Evolutionary conservation across 192 early-diverging fungal genomes (phyloP), one percentile per base, ranked within the genome.

Genomic region (Gaertneriomyces semiglobifer): DNA sequence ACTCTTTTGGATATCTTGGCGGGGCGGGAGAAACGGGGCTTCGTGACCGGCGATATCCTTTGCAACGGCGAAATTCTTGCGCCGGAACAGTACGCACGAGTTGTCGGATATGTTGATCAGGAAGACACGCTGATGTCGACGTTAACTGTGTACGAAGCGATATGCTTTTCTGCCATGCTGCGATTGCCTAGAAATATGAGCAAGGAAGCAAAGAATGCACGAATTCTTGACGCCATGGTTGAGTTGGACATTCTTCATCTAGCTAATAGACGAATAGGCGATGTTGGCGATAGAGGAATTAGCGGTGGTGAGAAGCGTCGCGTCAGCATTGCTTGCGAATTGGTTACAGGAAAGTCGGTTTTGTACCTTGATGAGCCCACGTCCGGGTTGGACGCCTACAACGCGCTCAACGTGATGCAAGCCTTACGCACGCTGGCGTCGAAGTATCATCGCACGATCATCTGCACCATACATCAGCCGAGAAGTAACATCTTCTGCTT

Each of bases 401-500:
- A 93, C 65, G 95, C 95, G 1, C 90, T 89, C 66, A 97, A 93
- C 79, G 95, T 97, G 0, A 86, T 97, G n/a, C 92, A 95, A 75
- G 88, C 84, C 38, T 81, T 95, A 39, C 88, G 90, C 7, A 84
- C 84, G 5, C 72, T 97, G 59, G 93, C 92, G 1, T 69, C 84
- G 33, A 81, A 78, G n/a, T 88, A 89, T 59, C 81, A 90, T 25
- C 86, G 92, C 3, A 90, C 92, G 3, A 86, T 95, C 11, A 78
- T 98, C 11, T 89, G 92, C 69, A 98, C 95, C 3, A 95, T 98
- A 52, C 95, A 98, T 74, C 95, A 98, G 71, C 95, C 95, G 40
- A 84, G 93, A 56, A 88, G 88, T 38, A 92, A 95, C 66, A 94
- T 98, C 70, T 92, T 92, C 64, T 82, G 85, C 2, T 77, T 93